Evolutionary conservation across 1,284 basidiomycete genomes (phyloP).

Genomic region (Ceratobasidium sp.): DNA sequence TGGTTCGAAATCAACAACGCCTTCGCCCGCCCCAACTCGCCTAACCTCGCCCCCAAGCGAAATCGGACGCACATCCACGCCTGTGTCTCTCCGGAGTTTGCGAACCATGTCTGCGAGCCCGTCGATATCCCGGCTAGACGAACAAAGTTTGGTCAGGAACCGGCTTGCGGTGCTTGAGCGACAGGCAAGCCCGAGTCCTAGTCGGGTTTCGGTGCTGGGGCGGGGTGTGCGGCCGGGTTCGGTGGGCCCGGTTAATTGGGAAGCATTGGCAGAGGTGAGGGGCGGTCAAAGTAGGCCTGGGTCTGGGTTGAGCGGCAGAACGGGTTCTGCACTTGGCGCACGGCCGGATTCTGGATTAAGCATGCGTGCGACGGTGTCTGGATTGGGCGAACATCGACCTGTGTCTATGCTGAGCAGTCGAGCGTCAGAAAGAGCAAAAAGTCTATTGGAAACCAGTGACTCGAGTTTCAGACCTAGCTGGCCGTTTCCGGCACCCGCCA

Average conservation of each 20-base stretch:
- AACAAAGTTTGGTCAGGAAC: slow-evolving; percentile 26
- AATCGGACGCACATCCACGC: neutral
- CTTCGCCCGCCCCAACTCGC: slow-evolving; percentile 2
- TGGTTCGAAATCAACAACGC: neutral
- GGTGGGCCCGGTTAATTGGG: slow-evolving; percentile 19
- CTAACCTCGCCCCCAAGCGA: neutral
- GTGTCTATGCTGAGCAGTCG: neutral
- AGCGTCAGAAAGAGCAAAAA: neutral
- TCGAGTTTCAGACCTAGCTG: slow-evolving; percentile 4
- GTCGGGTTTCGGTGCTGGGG: neutral
- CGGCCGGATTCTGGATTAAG: slow-evolving; percentile 7
- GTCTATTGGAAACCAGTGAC: neutral
- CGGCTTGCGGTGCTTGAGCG: slow-evolving; percentile 24
- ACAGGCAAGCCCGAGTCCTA: slow-evolving; percentile 14
- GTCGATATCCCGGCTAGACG: slow-evolving; percentile 27
- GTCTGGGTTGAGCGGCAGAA: neutral
- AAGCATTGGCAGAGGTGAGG: slow-evolving; percentile 26
- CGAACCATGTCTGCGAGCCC: slow-evolving; percentile 18
- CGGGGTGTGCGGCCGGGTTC: neutral
- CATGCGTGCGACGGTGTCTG: slow-evolving; percentile 1
- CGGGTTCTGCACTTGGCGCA: neutral
- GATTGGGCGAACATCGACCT: slow-evolving; percentile 5
- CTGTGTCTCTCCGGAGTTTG: slow-evolving; percentile 15
- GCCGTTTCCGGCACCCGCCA: slow-evolving; percentile 5
- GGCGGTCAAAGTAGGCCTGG: neutral